Evolutionary conservation across 306 rosid genomes (phyloP), one percentile per base, ranked within the genome.

Genomic region (Amphicarpaea edgeworthii): DNA sequence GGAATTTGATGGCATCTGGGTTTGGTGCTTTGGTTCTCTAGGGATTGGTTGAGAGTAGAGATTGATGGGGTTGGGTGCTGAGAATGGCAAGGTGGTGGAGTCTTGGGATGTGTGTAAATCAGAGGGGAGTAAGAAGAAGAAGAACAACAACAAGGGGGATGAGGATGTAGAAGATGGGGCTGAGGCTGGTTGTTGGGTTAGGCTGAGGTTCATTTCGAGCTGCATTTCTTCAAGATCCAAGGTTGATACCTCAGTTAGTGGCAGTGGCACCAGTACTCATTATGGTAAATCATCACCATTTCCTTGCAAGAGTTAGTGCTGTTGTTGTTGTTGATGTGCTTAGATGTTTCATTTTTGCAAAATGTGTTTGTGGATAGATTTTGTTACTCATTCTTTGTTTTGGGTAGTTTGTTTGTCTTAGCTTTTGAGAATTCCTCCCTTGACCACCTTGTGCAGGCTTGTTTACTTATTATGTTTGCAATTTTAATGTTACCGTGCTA

Each of bases 151-250:
- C 4, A 83, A 85, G 70, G 87, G 84, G 80, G 80, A 61, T 51
- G 84, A 74, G 26, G 85, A 70, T 12, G 85, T 71, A 12, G 70
- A 74, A 32, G 70, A 77, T 24, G 96, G 76, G 28, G 89, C 84
- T 57, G 89, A 67, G 51, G 75, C 86, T 86, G 93, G 98, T 46
- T 94, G 98, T 81, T 94, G 96, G 98, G 60, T 86, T 79, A 87
- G 90, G 78, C 68, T 91, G 49, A 91, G 93, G 84, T 82, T 90
- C 59, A 75, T 94, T 81, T 90, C 95, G 7, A 85, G 94, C 93
- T 94, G 98, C 96, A 91, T 94, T 85, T 94, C 95, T 82, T 88
- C 98, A 80, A 91, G 98, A 94, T 92, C 98, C 92, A 94, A 94
- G 86, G 97, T 94, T 80, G 97, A 94, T 85, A 90, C 81, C 82